Evolutionary conservation across 768 basidiomycete species (phyloP).

Genomic region (Leucocoprinus leucothites): DNA sequence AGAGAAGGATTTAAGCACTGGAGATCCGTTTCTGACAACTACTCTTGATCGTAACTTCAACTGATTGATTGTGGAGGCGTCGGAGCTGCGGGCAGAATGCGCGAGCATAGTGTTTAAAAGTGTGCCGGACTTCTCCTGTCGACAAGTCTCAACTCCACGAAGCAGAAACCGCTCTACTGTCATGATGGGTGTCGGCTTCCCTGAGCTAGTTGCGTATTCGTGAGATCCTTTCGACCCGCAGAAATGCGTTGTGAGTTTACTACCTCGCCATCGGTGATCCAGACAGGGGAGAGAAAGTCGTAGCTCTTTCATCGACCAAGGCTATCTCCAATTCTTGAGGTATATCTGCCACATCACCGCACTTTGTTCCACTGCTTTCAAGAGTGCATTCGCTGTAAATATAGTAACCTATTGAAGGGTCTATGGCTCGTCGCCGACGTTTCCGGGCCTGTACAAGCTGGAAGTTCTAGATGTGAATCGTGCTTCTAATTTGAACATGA

Average conservation of each 20-base stretch:
- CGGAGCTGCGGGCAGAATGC: neutral
- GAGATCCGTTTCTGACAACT: neutral
- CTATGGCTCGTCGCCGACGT: constrained; percentile 30
- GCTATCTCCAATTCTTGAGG: neutral
- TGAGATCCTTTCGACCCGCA: neutral
- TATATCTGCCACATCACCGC: neutral
- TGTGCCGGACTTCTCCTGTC: neutral
- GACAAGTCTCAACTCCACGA: neutral
- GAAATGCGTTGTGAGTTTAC: neutral
- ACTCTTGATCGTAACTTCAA: neutral
- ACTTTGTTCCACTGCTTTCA: neutral
- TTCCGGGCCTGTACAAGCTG: constrained; percentile 7
- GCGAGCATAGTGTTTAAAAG: neutral
- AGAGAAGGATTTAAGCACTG: neutral
- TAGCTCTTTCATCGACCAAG: neutral
- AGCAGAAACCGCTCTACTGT: neutral
- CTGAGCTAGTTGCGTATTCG: neutral
- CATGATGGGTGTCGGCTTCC: neutral
- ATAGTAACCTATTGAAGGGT: constrained; percentile 40
- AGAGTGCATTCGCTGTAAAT: constrained; percentile 7
- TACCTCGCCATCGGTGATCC: neutral
- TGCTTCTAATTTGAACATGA: too few relatives aligned
- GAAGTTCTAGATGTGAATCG: neutral
- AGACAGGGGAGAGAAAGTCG: neutral
- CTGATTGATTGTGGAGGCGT: neutral